Evolutionary conservation across 257 asterid species (phyloP), one percentile per base, ranked within the genome.

Genomic region (Jaltomata sinuosa): DNA sequence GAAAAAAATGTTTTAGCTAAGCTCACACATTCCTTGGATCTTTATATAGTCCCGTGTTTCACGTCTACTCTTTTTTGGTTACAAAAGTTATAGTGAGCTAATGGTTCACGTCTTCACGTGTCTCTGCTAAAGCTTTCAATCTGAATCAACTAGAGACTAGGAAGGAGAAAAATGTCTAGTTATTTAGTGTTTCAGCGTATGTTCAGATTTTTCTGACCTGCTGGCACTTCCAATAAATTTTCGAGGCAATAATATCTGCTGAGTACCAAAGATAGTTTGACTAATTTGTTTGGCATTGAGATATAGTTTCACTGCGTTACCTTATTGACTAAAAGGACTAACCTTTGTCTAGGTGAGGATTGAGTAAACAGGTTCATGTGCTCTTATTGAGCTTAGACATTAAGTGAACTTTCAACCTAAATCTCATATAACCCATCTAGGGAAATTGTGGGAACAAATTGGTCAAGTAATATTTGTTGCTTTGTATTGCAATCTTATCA

Each of bases 11-110:
- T 12, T 50, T 76, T 77, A 77, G 81, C 25, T 77, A 77, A 77
- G 62, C 81, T 77, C 81, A 47, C 53, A 40, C 42, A 77, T 77
- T 49, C 59, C 61, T 77, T 77, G 81, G 81, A 77, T 77, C 62
- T 77, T 77, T 77, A 18, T 49, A 22, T 49, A 49, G 81, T 47
- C 62, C 15, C 45, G 45, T 49, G 62, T 53, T 47, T 47, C 29
- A 76, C 42, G 78, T 21, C 78, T 68, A 34, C 45, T 76, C 15
- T 8, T 76, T 64, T 76, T 76, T 62, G 36, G 62, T 76, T 76
- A 49, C 19, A 47, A 47, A 76, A 47, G 57, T 76, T 47, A 49
- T 27, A 76, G 36, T 8, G 81, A 76, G 62, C 62, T 76, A 47
- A 49, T 47, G 62, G 62, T 76, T 76, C 61, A 64, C 72, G 72